Evolutionary conservation across 2,329 filamentous ascomycete genomes (phyloP).

Genomic region (Venturia nashicola): DNA sequence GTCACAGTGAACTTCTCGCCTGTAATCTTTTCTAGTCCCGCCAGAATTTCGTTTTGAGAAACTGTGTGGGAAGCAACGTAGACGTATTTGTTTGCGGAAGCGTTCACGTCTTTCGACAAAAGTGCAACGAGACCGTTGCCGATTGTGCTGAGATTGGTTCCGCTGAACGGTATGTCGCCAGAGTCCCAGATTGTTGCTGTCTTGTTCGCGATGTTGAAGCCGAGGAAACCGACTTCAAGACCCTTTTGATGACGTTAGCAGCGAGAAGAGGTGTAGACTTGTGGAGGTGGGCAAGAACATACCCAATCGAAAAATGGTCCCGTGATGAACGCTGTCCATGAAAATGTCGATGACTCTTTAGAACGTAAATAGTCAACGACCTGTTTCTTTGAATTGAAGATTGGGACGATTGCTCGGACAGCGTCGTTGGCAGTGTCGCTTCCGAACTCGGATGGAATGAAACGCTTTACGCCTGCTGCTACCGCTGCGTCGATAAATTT

Average conservation of each 20-base stretch:
- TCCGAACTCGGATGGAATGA: slow-evolving; percentile 50
- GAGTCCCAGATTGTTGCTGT: slow-evolving; percentile 44
- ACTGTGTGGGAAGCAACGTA: slow-evolving; percentile 45
- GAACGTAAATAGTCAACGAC: slow-evolving; percentile 1
- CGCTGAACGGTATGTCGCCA: slow-evolving; percentile 39
- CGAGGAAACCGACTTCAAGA: slow-evolving; percentile 37
- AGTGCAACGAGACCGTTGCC: slow-evolving; percentile 32
- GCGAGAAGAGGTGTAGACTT: background rate
- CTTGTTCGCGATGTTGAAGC: slow-evolving; percentile 37
- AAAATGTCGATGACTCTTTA: slow-evolving; percentile 27
- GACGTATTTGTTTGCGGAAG: slow-evolving; percentile 47
- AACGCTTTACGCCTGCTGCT: slow-evolving; percentile 47
- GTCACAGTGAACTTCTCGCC: slow-evolving; percentile 39
- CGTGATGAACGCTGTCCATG: slow-evolving; percentile 47
- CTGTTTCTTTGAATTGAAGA: slow-evolving; percentile 27
- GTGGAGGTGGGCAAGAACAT: slow-evolving; percentile 13
- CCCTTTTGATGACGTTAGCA: slow-evolving; percentile 21
- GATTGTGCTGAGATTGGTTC: slow-evolving; percentile 39
- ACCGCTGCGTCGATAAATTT: slow-evolving; percentile 46
- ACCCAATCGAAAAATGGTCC: slow-evolving; percentile 53
- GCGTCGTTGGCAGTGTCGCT: slow-evolving; percentile 26
- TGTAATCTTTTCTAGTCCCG: slow-evolving; percentile 39
- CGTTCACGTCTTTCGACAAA: slow-evolving; percentile 30
- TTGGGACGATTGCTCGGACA: slow-evolving; percentile 31
- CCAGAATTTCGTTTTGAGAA: slow-evolving; percentile 45